Percentiles rank a stretch among this genome's conserved stretches.
Evolutionary conservation across 192 early-diverging fungal genomes (phyloP).

Genomic region (Podila minutissima): DNA sequence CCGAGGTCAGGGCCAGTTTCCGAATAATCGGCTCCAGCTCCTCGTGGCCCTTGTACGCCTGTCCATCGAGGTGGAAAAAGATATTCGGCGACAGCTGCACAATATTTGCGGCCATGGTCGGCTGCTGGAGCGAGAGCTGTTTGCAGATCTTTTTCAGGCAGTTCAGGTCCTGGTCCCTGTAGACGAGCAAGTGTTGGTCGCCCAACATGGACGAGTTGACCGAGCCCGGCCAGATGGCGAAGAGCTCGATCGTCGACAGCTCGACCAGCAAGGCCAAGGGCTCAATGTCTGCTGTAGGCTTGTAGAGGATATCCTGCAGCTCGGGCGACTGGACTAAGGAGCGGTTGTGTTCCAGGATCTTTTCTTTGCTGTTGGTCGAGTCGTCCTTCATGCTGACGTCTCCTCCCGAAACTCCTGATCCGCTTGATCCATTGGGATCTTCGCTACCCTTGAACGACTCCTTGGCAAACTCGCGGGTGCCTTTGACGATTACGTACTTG

Average conservation of each 20-base stretch:
- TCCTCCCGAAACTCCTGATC: neutral
- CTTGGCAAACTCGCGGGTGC: constrained; percentile 23
- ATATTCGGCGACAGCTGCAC: constrained; percentile 35
- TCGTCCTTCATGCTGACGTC: neutral
- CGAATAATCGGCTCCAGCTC: constrained; percentile 42
- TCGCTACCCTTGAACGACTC: neutral
- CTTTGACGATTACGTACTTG: constrained; percentile 42
- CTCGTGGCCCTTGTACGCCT: constrained; percentile 44
- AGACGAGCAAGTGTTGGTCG: constrained; percentile 46
- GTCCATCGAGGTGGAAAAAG: constrained; percentile 38
- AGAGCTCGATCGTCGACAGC: constrained; percentile 34
- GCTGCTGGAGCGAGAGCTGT: constrained; percentile 19
- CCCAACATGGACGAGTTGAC: constrained; percentile 49
- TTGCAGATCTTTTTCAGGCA: constrained; percentile 44
- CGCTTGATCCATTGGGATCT: neutral
- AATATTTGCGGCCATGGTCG: constrained; percentile 43
- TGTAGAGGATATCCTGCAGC: constrained; percentile 42
- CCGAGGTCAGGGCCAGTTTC: constrained; percentile 29
- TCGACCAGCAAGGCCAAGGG: constrained; percentile 30
- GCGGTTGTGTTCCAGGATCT: constrained; percentile 31
- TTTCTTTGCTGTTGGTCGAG: constrained; percentile 16
- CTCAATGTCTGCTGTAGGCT: constrained; percentile 29
- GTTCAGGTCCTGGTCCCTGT: constrained; percentile 29
- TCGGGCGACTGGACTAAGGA: constrained; percentile 10
- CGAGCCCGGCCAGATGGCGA: constrained; percentile 43